Percentiles rank a stretch among this genome's conserved stretches.
phyloP scores from a whole-genome alignment of 1,284 basidiomycete genomes.

The Melanopsichium pennsylvanicum region DNA sequence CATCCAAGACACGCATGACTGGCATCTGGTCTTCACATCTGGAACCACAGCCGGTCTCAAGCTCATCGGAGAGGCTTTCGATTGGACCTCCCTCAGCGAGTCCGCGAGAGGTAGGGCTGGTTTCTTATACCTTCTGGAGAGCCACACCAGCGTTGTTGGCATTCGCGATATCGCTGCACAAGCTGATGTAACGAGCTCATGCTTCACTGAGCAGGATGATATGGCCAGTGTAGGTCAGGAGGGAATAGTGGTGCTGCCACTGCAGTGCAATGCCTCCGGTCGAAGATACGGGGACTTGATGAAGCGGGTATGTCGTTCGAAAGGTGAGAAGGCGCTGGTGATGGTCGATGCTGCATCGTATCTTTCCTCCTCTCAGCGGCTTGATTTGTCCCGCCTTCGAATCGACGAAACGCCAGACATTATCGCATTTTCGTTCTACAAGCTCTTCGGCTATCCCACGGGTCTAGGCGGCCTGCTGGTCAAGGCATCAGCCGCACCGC shows the following conservation, averaged over 20 bases:
- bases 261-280: slow-evolving; percentile 56
- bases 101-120: background rate
- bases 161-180: slow-evolving; percentile 41
- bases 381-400: slow-evolving; percentile 10
- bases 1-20: slow-evolving; percentile 38
- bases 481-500: slow-evolving; percentile 19
- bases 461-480: slow-evolving; percentile 52
- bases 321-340: slow-evolving; percentile 8
- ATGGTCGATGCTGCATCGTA: slow-evolving; percentile 52
- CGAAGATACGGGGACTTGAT: slow-evolving; percentile 29
- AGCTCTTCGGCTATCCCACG: slow-evolving; percentile 55
- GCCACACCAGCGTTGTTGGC: slow-evolving; percentile 48
- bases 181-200: slow-evolving; percentile 1
- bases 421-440: slow-evolving; percentile 54
- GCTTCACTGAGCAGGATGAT: slow-evolving; percentile 3
- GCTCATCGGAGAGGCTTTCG: slow-evolving; percentile 47
- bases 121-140: slow-evolving; percentile 37
- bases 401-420: slow-evolving; percentile 37
- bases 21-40: slow-evolving; percentile 53
- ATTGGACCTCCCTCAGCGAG: slow-evolving; percentile 5
- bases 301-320: slow-evolving; percentile 9
- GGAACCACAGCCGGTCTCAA: slow-evolving; percentile 51
- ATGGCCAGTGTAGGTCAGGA: background rate
- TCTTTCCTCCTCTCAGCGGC: slow-evolving; percentile 38
- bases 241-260: slow-evolving; percentile 37